Percentiles rank a stretch among this genome's conserved stretches.
Evolutionary conservation across 2,329 filamentous ascomycete genomes (phyloP).

Genomic region (Hymenoscyphus albidus): DNA sequence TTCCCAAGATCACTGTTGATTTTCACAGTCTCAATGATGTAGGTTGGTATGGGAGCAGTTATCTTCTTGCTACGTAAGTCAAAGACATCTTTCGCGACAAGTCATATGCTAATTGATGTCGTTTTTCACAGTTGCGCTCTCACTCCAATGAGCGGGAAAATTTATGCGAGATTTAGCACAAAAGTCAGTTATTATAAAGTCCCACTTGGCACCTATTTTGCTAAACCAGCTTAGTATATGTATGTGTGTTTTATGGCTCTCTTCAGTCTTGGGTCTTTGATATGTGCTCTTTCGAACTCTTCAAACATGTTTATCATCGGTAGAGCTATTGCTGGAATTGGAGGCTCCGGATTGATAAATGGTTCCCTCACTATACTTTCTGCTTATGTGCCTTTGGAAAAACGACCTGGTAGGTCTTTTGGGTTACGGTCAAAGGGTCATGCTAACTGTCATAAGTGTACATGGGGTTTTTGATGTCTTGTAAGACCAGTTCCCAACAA

Average conservation of each 20-base stretch:
- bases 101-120: conserved; percentile 14
- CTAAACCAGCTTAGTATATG: conserved; percentile 33
- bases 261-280: conserved; percentile 53
- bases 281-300: conserved; percentile 49
- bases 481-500: conserved; percentile 12
- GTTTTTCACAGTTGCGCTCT: conserved; percentile 41
- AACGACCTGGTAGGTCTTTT: conserved; percentile 15
- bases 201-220: not conserved
- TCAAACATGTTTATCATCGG: conserved; percentile 53
- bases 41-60: conserved; percentile 53
- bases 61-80: conserved; percentile 40
- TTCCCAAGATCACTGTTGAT: conserved; percentile 47
- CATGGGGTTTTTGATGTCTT: conserved; percentile 24
- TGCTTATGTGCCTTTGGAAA: conserved; percentile 30
- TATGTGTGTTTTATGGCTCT: conserved; percentile 43
- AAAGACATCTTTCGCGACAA: not conserved
- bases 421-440: not conserved
- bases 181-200: conserved; percentile 28
- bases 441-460: conserved; percentile 14
- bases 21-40: conserved; percentile 50
- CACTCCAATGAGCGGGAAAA: conserved; percentile 49
- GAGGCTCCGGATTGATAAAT: conserved; percentile 49
- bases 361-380: conserved; percentile 50
- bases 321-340: conserved; percentile 50
- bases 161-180: conserved; percentile 43